phyloP scores from a whole-genome alignment of 2,329 filamentous ascomycete genomes.

The Cladophialophora carrionii region DNA sequence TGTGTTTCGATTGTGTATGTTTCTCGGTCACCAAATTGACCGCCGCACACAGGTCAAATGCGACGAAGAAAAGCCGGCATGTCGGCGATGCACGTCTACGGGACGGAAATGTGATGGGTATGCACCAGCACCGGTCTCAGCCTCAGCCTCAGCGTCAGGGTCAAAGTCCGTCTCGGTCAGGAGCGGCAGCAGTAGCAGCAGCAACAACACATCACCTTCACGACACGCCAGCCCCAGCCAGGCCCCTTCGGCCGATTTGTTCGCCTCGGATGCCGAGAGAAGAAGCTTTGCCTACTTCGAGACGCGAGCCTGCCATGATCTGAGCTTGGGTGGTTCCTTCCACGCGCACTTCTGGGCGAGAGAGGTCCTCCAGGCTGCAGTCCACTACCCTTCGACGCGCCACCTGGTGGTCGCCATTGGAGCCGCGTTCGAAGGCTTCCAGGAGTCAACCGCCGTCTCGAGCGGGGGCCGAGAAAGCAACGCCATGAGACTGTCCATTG shows the following conservation, averaged over 20 bases:
- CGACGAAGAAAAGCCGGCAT: conserved; percentile 59
- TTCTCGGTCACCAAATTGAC: conserved; percentile 10
- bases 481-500: conserved; percentile 46
- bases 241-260: conserved; percentile 22
- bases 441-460: conserved; percentile 7
- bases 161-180: not conserved
- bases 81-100: conserved; percentile 58
- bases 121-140: conserved; percentile 22
- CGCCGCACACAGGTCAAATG: conserved; percentile 54
- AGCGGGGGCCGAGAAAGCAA: not conserved
- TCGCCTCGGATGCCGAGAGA: conserved; percentile 44
- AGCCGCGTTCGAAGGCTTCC: conserved; percentile 50
- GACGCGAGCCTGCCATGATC: conserved; percentile 46
- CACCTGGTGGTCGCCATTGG: conserved; percentile 58
- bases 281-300: conserved; percentile 49
- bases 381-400: conserved; percentile 52
- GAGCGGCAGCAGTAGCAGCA: not conserved
- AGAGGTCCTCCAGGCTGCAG: conserved; percentile 53
- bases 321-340: conserved; percentile 48
- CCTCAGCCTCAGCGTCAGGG: not conserved
- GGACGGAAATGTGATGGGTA: conserved; percentile 64
- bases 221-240: not conserved
- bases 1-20: conserved; percentile 28
- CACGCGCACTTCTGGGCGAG: conserved; percentile 52
- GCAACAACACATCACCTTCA: not conserved